These are phyloP conservation scores for Aspergillus sojae DNA, from an alignment of 2,329 filamentous ascomycete genomes.

Conservation along the genomic window DNA sequence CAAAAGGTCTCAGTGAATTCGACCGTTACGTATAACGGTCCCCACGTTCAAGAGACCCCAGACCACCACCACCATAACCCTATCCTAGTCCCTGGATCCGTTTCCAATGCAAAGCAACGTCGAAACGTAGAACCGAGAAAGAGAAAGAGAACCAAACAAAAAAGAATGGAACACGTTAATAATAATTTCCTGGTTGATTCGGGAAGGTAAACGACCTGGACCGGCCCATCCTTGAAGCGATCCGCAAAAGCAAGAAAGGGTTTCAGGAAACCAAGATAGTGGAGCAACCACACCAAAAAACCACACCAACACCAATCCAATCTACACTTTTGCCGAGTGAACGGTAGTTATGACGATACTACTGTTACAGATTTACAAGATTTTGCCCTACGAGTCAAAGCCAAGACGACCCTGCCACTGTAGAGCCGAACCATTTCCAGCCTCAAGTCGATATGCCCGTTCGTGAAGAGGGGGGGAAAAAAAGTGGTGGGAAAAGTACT, in stretches of 20 bases:
- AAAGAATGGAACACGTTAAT: not conserved
- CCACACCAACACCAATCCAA: slow-evolving; percentile 5
- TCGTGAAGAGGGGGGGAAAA: not conserved
- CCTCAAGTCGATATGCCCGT: not conserved
- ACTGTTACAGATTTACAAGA: slow-evolving; percentile 9
- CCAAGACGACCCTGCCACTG: slow-evolving; percentile 6
- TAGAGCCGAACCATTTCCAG: slow-evolving; percentile 1
- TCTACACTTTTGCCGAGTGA: slow-evolving; percentile 13
- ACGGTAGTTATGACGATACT: slow-evolving; percentile 10
- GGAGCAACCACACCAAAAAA: slow-evolving; percentile 14
- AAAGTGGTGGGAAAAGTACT: not conserved
- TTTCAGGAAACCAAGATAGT: slow-evolving; percentile 12
- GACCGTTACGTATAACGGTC: not conserved
- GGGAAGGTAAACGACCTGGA: slow-evolving; percentile 5
- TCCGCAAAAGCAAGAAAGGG: slow-evolving; percentile 1
- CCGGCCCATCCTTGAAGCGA: slow-evolving; percentile 11
- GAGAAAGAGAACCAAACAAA: not conserved
- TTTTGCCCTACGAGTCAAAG: not conserved
- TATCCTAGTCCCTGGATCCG: not conserved
- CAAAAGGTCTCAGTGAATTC: not conserved
- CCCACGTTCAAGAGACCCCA: not conserved
- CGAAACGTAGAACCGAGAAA: not conserved
- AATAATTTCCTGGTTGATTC: not conserved
- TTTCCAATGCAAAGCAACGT: not conserved
- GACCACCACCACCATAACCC: not conserved